Percentiles rank a stretch among this genome's conserved stretches.
phyloP scores from a whole-genome alignment of 2,329 filamentous ascomycete genomes.

The Aspergillus ustus region DNA sequence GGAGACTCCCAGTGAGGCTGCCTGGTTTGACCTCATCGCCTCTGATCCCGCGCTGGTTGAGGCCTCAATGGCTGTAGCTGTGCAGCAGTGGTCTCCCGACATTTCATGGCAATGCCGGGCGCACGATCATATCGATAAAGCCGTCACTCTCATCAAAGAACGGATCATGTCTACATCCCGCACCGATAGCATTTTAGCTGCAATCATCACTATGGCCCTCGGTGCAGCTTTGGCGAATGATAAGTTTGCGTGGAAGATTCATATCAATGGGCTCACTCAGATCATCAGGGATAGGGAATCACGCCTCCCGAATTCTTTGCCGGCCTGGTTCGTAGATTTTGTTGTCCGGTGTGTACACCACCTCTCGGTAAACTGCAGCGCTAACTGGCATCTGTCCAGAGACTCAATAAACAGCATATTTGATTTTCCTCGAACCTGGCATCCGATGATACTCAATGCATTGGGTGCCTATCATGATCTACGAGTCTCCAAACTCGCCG shows the following conservation, averaged over 20 bases:
- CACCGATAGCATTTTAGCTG: conserved; percentile 1
- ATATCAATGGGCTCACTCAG: conserved; percentile 4
- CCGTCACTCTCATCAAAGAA: conserved; percentile 6
- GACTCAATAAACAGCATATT: conserved; percentile 16
- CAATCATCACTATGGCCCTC: conserved; percentile 7
- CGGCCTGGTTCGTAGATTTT: conserved; percentile 12
- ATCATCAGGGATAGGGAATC: conserved; percentile 7
- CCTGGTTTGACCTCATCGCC: conserved; percentile 11
- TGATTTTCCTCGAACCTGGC: conserved; percentile 7
- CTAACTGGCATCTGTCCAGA: background rate
- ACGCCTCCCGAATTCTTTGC: background rate
- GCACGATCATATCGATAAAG: background rate
- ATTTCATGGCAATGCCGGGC: conserved; percentile 7
- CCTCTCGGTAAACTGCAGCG: background rate
- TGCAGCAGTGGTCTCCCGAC: conserved; percentile 9
- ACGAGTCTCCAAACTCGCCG: background rate
- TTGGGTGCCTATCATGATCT: background rate
- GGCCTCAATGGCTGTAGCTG: conserved; percentile 9
- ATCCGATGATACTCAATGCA: conserved; percentile 2
- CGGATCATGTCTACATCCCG: background rate
- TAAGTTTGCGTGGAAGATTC: conserved; percentile 7
- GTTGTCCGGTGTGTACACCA: conserved; percentile 1
- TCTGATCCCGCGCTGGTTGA: conserved; percentile 13
- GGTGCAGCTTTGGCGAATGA: conserved; percentile 9
- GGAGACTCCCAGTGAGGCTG: background rate